These are phyloP conservation scores for Canavalia ensiformis DNA, from an alignment of 306 rosid species.

Conservation along the genomic window DNA sequence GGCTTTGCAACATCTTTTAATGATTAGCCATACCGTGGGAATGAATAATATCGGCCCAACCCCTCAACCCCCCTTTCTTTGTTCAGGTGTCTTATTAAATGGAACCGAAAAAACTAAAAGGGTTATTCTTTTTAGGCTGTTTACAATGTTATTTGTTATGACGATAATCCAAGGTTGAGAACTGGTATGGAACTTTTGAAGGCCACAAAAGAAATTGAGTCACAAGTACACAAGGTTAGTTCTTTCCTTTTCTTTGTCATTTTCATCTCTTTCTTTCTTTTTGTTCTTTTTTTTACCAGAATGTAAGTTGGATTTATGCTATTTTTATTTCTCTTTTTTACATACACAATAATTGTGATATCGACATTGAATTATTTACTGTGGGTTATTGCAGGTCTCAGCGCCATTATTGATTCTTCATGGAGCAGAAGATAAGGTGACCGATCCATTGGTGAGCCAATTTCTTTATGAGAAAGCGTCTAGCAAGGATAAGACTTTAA, in stretches of 20 bases:
- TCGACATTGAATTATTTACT: background rate
- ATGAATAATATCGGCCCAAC: background rate
- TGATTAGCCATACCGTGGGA: background rate
- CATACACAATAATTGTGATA: background rate
- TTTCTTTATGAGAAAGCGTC: conserved; percentile 82
- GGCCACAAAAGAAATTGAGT: conserved; percentile 73
- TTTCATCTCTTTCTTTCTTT: background rate
- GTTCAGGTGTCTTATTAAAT: background rate
- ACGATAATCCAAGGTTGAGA: conserved; percentile 64
- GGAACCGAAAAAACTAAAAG: background rate
- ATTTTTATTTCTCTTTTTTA: background rate
- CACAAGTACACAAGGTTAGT: conserved; percentile 69
- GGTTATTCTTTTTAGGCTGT: conserved; percentile 61
- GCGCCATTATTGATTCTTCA: conserved; percentile 84
- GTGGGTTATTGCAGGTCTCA: conserved; percentile 66
- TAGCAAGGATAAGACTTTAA: conserved; percentile 74
- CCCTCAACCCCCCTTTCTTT: background rate
- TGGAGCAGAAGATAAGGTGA: conserved; percentile 85
- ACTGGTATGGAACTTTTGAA: conserved; percentile 81
- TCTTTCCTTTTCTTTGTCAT: background rate
- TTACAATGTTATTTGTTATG: conserved; percentile 82
- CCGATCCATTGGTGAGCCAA: conserved; percentile 80
- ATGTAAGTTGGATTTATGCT: background rate
- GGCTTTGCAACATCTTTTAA: conserved; percentile 1
- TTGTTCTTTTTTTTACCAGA: background rate